Conservation (phyloP, 129 eudicot genomes). For the Helianthus tuberosus region DNA sequence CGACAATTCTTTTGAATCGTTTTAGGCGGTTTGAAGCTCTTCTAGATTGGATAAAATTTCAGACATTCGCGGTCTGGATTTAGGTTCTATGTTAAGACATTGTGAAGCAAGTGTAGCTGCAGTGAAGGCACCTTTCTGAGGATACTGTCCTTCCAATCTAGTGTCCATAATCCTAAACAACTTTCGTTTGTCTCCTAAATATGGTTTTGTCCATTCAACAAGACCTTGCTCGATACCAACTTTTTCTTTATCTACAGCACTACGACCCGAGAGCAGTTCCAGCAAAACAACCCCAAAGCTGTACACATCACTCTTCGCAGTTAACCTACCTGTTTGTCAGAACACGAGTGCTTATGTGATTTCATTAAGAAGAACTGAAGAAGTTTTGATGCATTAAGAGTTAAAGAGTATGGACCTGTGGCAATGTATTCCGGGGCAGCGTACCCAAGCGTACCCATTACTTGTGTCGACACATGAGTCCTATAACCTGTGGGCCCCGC, state of each 20-base stretch:
- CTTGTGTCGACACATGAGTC: constrained; percentile 90
- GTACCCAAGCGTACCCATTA: constrained; percentile 89
- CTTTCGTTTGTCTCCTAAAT: constrained; percentile 68
- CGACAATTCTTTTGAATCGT: constrained; percentile 32
- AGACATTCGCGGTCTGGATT: constrained; percentile 73
- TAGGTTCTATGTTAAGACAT: constrained; percentile 61
- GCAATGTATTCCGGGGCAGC: constrained; percentile 96
- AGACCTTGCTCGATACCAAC: constrained; percentile 70
- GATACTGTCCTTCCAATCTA: constrained; percentile 81
- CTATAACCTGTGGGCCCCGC: constrained; percentile 88
- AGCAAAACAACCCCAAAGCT: constrained; percentile 90
- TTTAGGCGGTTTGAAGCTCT: constrained; percentile 53
- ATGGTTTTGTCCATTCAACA: constrained; percentile 88
- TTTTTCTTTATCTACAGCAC: constrained; percentile 71
- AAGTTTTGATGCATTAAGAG: not conserved
- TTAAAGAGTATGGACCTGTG: constrained; percentile 52
- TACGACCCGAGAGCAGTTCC: constrained; percentile 74
- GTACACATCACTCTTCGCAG: constrained; percentile 81
- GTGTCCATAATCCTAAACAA: constrained; percentile 85
- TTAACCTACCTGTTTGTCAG: constrained; percentile 61
- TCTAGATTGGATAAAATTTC: constrained; percentile 60
- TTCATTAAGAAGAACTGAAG: too few relatives aligned
- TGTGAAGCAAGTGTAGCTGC: constrained; percentile 69
- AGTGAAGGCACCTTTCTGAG: constrained; percentile 65
- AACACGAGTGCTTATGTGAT: not conserved